Percentiles rank a stretch among this genome's conserved stretches.
Conservation (phyloP, 2,329 filamentous ascomycete genomes). For the Nothopassalora personata region DNA sequence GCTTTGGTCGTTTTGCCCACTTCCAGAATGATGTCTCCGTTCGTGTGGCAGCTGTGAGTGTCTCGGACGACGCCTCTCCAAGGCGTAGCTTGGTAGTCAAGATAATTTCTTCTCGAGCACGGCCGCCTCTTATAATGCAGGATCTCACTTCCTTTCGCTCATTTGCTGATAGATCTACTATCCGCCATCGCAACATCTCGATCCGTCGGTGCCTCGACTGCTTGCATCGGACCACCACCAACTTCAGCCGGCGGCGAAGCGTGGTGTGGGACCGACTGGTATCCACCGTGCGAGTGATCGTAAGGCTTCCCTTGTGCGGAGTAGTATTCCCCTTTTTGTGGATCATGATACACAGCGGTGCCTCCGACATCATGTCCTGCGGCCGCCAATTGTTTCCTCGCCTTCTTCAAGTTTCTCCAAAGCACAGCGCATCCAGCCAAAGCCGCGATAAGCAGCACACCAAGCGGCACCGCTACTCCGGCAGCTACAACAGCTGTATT, state of each 20-base stretch:
- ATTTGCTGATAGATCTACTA: constrained; percentile 1
- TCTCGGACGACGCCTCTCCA: too few species aligned
- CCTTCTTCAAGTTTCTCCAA: constrained; percentile 6
- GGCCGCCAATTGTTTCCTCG: background rate
- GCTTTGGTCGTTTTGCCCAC: too few species aligned
- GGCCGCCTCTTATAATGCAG: too few species aligned
- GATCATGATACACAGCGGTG: background rate
- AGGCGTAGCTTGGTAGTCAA: too few species aligned
- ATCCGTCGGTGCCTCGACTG: constrained; percentile 10
- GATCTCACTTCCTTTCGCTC: background rate
- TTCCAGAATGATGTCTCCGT: too few species aligned
- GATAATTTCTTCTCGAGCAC: too few species aligned
- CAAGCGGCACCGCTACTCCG: constrained; percentile 12
- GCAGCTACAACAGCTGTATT: constrained; percentile 10
- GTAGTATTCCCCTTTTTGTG: background rate
- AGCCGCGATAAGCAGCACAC: constrained; percentile 12
- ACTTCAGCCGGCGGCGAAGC: background rate
- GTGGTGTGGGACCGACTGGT: background rate
- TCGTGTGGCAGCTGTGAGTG: too few species aligned
- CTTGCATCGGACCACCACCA: background rate
- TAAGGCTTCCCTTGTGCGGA: background rate
- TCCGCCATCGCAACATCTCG: constrained; percentile 12
- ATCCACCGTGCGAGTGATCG: background rate
- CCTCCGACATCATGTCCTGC: background rate
- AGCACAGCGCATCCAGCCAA: constrained; percentile 11